These are phyloP conservation scores for Pseudocercospora eumusae DNA, from an alignment of 2,329 filamentous ascomycete genomes.

Conservation along the genomic window DNA sequence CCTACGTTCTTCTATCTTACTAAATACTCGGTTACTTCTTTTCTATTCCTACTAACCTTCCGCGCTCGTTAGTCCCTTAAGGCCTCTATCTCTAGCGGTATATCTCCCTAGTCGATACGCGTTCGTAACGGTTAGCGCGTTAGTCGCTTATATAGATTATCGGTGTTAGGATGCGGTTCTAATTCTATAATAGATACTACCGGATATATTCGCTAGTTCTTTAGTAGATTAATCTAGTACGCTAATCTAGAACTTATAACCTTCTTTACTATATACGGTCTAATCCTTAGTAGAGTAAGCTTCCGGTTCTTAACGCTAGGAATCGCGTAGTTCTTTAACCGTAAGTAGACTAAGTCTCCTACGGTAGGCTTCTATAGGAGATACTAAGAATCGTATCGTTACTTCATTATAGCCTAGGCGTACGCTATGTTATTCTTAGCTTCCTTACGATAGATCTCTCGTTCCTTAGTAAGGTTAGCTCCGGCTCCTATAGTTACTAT, in stretches of 20 bases:
- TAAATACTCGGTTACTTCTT: neutral
- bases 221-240: slow-evolving; percentile 12
- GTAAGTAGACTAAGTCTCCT: slow-evolving; percentile 2
- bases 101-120: neutral
- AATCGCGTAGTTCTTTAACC: slow-evolving; percentile 7
- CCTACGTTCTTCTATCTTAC: too few relatives aligned
- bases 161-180: neutral
- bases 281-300: neutral
- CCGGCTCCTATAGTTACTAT: neutral
- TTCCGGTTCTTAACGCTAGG: slow-evolving; percentile 6
- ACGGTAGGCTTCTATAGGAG: neutral
- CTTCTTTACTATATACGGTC: slow-evolving; percentile 9
- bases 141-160: neutral
- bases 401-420: slow-evolving; percentile 6
- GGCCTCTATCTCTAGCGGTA: neutral
- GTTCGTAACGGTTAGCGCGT: neutral
- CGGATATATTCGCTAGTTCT: slow-evolving; percentile 9
- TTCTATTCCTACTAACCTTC: neutral
- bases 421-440: slow-evolving; percentile 4
- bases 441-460: neutral
- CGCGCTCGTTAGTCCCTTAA: neutral
- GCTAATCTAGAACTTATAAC: neutral
- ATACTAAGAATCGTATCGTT: slow-evolving; percentile 7
- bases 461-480: neutral
- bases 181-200: slow-evolving; percentile 13